Conservation (phyloP, 345 rosid genomes). For the Moricandia moricandioides region DNA sequence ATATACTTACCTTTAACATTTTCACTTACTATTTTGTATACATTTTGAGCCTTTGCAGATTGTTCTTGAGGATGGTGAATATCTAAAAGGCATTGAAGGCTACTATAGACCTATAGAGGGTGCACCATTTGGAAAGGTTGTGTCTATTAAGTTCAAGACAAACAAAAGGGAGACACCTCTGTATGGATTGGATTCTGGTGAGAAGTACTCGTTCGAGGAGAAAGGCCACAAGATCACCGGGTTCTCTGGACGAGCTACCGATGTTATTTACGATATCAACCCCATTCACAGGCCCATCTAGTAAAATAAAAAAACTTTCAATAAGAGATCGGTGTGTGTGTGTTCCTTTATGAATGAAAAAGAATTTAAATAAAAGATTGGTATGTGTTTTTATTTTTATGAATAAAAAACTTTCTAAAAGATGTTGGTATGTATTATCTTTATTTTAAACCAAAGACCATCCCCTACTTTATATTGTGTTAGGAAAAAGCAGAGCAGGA, state of each 20-base stretch:
- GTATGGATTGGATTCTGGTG: background rate
- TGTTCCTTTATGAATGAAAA: background rate
- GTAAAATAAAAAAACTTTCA: too few relatives aligned
- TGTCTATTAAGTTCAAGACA: background rate
- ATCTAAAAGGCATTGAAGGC: background rate
- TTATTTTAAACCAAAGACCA: too few relatives aligned
- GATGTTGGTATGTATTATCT: background rate
- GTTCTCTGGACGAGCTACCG: background rate
- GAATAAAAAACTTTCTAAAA: too few relatives aligned
- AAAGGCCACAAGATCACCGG: background rate
- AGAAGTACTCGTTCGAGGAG: background rate
- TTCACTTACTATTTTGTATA: background rate
- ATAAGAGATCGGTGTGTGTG: background rate
- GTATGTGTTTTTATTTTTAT: background rate
- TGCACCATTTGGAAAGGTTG: background rate
- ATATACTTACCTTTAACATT: background rate
- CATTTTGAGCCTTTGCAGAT: background rate
- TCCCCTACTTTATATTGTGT: too few relatives aligned
- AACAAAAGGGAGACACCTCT: background rate
- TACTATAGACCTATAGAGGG: background rate
- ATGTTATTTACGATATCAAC: background rate
- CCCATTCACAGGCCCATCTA: background rate
- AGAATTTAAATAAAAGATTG: background rate
- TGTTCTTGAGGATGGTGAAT: background rate
- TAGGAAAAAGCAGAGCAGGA: too few relatives aligned